Base-by-base conservation (phyloP, 129 eudicot species). In the Oenanthe sinensis region DNA sequence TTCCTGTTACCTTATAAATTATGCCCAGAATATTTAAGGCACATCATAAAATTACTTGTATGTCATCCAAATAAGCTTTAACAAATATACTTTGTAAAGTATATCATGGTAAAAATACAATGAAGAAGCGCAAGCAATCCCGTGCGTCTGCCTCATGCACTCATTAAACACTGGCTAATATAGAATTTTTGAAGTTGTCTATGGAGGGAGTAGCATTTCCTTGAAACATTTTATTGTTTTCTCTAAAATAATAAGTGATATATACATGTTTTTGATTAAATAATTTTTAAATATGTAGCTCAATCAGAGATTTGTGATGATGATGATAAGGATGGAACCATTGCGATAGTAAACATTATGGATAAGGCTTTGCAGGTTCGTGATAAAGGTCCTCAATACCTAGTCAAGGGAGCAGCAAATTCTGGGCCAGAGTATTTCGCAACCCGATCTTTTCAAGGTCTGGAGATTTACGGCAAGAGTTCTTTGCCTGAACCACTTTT, bases 341-440 rank as follows among this genome's bases (percentile, higher is more conserved):
- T 83, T 75, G 88, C 91, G 33, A 77, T 95, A 81, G 89, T 77
- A 74, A 88, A 87, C 46, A n/a, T 71, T 17, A 84, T 87, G 50
- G 87, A 90, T 58, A 95, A 83, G 58, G 97, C 92, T 79, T 82
- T 94, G 81, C 89, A 82, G 78, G 82, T 86, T 58, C 89, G 79
- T n/a, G 88, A 84, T 77, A 81, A 82, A 79, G 85, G 86, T 20
- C 74, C 81, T n/a, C 82, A 79, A 44, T 71, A 82, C 58, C 46
- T 91, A 46, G 82, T 79, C 62, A 89, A 84, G 84, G 87, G 89
- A 78, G 45, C 77, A 0, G 89, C 96, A 0, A 91, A 86, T 24
- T 86, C 96, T 5, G 98, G 96, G 63, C 88, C 91, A 0, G 97
- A 91, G 67, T 95, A 72, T 83, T 91, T 91, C 17, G 97, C 92